Evolutionary conservation across 495 filamentous ascomycete species (phyloP), one percentile per base, ranked within the genome.

Genomic region (Clohesyomyces aquaticus): DNA sequence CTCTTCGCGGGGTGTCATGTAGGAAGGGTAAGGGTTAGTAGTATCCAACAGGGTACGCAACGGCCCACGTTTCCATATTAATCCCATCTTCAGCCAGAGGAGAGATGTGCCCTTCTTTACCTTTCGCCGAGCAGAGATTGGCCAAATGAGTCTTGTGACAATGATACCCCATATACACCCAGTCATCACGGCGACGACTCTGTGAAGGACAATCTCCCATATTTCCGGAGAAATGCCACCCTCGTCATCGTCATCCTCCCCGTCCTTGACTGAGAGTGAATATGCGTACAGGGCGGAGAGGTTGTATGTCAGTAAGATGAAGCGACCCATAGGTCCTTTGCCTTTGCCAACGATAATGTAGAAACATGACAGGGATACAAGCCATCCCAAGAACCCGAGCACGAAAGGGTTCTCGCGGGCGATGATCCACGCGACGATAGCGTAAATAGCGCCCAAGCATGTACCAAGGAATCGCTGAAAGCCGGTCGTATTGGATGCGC

Each of bases 11-110:
- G 91, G 82, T 64, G 86, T 87, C 81, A 96, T 89, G 73, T 96
- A 97, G 10, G 83, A 78, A 1, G 42, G 35, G 41, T 46, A 46
- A 56, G 32, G 55, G 32, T 47, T 46, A 35, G 29, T 74, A 18
- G 76, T 77, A 38, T 84, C 80, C 1, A 90, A 80, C 27, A 95
- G 82, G 14, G 82, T 83, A 1, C 88, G 86, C 16, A 98, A 78
- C 0, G 94, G 94, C n/a, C 94, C 92, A n/a, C 90, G 85, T 72
- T 90, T 92, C 94, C 94, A 98, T 57, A 97, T 89, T 18, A 98
- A 79, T n/a, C 88, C 89, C 89, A 98, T 91, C 35, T 92, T 87
- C 14, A 98, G 81, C 85, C 93, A 96, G 11, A 98, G 80, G 27
- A 95, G 78, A 57, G 87, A 88, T 27, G 96, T 79, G 12, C 91